Evolutionary conservation across 768 basidiomycete species (phyloP).

Genomic region (Phaeotremella skinneri): DNA sequence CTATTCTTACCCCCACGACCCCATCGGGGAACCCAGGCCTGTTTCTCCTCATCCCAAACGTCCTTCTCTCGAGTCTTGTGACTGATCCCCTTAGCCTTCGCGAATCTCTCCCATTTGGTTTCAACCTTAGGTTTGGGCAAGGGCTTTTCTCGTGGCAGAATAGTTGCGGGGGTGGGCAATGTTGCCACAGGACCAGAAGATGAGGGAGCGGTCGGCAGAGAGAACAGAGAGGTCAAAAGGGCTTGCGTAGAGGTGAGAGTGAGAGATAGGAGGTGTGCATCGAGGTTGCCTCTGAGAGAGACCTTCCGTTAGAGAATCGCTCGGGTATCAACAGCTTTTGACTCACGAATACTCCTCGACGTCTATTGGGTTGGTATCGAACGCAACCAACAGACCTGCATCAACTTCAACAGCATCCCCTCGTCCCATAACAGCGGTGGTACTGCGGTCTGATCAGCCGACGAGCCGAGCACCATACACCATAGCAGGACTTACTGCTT

Average conservation of each 20-base stretch:
- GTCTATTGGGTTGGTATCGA: slow-evolving; percentile 84
- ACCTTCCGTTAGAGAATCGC: slow-evolving; percentile 5
- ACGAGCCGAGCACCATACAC: no score
- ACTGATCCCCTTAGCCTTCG: slow-evolving; percentile 87
- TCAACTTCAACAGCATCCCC: slow-evolving; percentile 64
- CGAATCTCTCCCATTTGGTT: slow-evolving; percentile 97
- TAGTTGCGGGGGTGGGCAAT: slow-evolving; percentile 72
- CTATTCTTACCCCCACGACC: slow-evolving; percentile 81
- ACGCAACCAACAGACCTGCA: slow-evolving; percentile 75
- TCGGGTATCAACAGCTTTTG: not conserved
- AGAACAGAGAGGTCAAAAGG: slow-evolving; percentile 74
- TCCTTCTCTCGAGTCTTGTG: slow-evolving; percentile 73
- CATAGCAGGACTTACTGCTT: slow-evolving; percentile 61
- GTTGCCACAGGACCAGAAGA: slow-evolving; percentile 68
- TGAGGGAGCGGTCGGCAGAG: slow-evolving; percentile 68
- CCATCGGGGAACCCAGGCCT: slow-evolving; percentile 90
- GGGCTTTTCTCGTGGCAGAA: slow-evolving; percentile 84
- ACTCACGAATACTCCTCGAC: slow-evolving; percentile 75
- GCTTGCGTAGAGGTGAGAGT: slow-evolving; percentile 79
- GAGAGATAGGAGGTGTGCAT: slow-evolving; percentile 70
- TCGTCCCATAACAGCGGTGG: slow-evolving; percentile 32
- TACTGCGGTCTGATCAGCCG: slow-evolving; percentile 27
- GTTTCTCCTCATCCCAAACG: slow-evolving; percentile 90
- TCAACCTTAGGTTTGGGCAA: slow-evolving; percentile 86
- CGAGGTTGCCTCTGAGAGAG: slow-evolving; percentile 64